A percentile compares a stretch with the other conserved stretches of the same genome.
Evolutionary conservation across 2,329 filamentous ascomycete genomes (phyloP).

Genomic region (Cladosporium sp.): DNA sequence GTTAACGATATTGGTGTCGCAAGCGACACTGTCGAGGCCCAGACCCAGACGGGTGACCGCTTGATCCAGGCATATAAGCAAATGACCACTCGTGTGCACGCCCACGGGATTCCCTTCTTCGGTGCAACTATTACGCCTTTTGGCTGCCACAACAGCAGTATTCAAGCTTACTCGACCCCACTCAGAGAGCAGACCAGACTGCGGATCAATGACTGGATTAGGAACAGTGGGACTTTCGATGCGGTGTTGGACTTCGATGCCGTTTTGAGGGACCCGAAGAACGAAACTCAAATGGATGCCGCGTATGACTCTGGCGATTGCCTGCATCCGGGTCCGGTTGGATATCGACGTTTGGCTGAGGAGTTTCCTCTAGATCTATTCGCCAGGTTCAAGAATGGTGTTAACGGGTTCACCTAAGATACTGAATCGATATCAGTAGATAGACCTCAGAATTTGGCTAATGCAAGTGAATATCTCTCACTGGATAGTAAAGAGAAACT

Average conservation of each 20-base stretch:
- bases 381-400: slow-evolving; percentile 22
- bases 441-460: no score
- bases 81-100: slow-evolving; percentile 50
- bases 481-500: no score
- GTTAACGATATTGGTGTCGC: slow-evolving; percentile 62
- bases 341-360: slow-evolving; percentile 55
- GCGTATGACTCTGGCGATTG: slow-evolving; percentile 58
- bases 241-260: slow-evolving; percentile 57
- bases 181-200: slow-evolving; percentile 51
- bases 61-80: slow-evolving; percentile 55
- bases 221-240: slow-evolving; percentile 52
- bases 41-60: slow-evolving; percentile 43
- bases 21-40: slow-evolving; percentile 37
- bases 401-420: slow-evolving; percentile 15
- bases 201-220: slow-evolving; percentile 56
- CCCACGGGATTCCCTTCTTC: slow-evolving; percentile 51
- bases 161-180: slow-evolving; percentile 50
- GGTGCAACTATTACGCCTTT: slow-evolving; percentile 64
- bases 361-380: slow-evolving; percentile 54
- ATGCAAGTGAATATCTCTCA: no score
- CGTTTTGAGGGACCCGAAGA: slow-evolving; percentile 47
- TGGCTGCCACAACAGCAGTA: slow-evolving; percentile 34
- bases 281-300: slow-evolving; percentile 43
- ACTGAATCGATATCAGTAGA: no score
- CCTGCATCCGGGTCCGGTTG: slow-evolving; percentile 55